A percentile compares a stretch with the other conserved stretches of the same genome.
Evolutionary conservation across 176 grass and related monocot genomes (phyloP).

Genomic region (Triticum monococcum): DNA sequence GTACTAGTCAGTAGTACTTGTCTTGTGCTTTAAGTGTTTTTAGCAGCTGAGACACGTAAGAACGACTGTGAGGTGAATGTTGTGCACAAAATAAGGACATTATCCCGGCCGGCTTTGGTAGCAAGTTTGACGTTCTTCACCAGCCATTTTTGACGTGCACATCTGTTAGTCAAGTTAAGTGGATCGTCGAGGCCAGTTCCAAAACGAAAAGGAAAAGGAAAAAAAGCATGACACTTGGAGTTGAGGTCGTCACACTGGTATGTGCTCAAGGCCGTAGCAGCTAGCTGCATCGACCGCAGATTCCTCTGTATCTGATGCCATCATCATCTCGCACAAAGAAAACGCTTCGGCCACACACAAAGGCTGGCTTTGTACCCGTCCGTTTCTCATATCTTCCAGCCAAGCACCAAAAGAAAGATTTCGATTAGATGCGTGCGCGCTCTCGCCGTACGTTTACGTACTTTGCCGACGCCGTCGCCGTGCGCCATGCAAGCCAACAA

Average conservation of each 20-base stretch:
- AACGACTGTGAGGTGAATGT: background rate
- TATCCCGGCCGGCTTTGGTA: background rate
- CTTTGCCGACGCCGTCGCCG: too few relatives aligned
- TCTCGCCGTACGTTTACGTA: too few relatives aligned
- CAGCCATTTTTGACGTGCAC: background rate
- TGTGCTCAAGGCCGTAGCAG: background rate
- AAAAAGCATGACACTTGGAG: background rate
- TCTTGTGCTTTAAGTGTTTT: background rate
- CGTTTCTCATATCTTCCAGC: too few relatives aligned
- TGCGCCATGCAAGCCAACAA: too few relatives aligned
- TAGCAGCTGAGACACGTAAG: background rate
- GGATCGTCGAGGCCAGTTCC: too few relatives aligned
- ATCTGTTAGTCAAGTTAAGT: too few relatives aligned
- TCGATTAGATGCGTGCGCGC: too few relatives aligned
- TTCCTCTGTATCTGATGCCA: background rate
- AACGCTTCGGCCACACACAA: conserved; percentile 20
- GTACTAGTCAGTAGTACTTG: background rate
- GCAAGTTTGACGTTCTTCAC: background rate
- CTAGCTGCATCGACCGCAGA: background rate
- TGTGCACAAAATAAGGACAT: background rate
- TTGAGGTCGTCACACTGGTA: background rate
- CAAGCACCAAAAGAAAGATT: too few relatives aligned
- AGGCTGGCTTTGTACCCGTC: background rate
- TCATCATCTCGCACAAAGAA: background rate
- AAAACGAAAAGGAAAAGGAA: background rate